Evolutionary conservation across 176 grass and related monocot species (phyloP).

Genomic region (Sorghum bicolor): Sorghum_bicolor_NCBIv3 NC_012875.2:58968001-58968500

Average conservation of each 20-base stretch:
- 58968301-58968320: slow-evolving; percentile 99
- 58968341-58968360: slow-evolving; percentile 90
- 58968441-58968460: slow-evolving; percentile 94
- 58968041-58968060: not conserved
- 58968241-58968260: slow-evolving; percentile 9
- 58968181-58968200: not conserved
- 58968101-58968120: not conserved
- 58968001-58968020: not conserved
- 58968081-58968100: slow-evolving; percentile 19
- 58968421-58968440: slow-evolving; percentile 65
- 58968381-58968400: not conserved
- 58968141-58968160: not conserved
- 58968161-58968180: not conserved
- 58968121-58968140: slow-evolving; percentile 5
- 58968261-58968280: slow-evolving; percentile 82
- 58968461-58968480: slow-evolving; percentile 99
- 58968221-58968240: slow-evolving; percentile 25
- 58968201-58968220: not conserved
- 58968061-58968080: not conserved
- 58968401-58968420: slow-evolving; percentile 13
- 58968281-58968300: slow-evolving; percentile 99
- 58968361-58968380: slow-evolving; percentile 17
- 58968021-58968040: not conserved
- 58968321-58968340: slow-evolving; percentile 99
- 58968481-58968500: slow-evolving; percentile 99